These are phyloP conservation scores for Withania somnifera DNA, from an alignment of 305 asterid genomes.

Conservation along the genomic window DNA sequence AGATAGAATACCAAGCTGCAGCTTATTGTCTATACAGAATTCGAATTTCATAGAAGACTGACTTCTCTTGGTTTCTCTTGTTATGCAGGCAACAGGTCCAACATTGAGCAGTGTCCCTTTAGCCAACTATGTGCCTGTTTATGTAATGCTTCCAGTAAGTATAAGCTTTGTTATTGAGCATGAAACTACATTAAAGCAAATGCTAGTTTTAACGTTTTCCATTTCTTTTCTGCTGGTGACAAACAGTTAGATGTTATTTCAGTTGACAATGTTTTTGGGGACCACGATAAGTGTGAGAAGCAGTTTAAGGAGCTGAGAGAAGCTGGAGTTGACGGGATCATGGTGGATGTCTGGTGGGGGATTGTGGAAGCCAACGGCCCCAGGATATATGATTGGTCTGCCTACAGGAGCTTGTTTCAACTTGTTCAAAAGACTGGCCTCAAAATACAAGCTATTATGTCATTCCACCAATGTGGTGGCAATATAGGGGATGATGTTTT, in stretches of 20 bases:
- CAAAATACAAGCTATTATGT: slow-evolving; percentile 69
- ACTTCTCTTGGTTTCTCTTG: neutral
- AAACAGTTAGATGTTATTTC: slow-evolving; percentile 49
- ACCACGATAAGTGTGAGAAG: slow-evolving; percentile 35
- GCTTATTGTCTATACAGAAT: neutral
- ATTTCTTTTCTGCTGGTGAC: neutral
- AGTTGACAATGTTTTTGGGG: slow-evolving; percentile 35
- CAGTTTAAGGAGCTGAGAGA: slow-evolving; percentile 38
- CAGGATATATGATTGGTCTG: slow-evolving; percentile 51
- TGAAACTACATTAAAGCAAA: neutral
- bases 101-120: slow-evolving; percentile 3
- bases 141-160: slow-evolving; percentile 66
- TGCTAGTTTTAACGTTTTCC: neutral
- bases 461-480: slow-evolving; percentile 91
- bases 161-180: neutral
- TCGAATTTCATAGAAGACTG: neutral
- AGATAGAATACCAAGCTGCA: neutral
- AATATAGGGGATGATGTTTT: slow-evolving; percentile 57
- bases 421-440: slow-evolving; percentile 42
- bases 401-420: slow-evolving; percentile 44
- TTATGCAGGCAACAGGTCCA: slow-evolving; percentile 25
- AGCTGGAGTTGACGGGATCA: slow-evolving; percentile 67
- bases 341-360: slow-evolving; percentile 97
- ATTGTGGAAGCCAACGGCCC: slow-evolving; percentile 55
- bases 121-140: slow-evolving; percentile 55